These are phyloP conservation scores for Lepidium didymum DNA, from an alignment of 345 rosid genomes.

Conservation along the genomic window DNA sequence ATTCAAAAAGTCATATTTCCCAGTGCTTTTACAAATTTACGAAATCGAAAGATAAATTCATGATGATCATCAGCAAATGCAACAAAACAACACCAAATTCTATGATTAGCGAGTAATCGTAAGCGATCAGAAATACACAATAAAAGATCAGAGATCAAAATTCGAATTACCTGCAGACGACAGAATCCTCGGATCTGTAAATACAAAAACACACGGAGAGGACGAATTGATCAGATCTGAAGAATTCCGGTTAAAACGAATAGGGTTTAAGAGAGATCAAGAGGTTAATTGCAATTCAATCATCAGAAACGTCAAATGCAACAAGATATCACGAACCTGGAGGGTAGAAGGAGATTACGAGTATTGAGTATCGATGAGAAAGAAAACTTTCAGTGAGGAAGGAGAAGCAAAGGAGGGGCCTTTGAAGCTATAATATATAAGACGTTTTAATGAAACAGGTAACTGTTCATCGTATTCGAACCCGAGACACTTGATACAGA, in stretches of 20 bases:
- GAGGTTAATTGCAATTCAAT: neutral
- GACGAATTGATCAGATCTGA: slow-evolving; percentile 13
- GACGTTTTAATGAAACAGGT: neutral
- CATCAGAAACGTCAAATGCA: neutral
- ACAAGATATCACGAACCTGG: slow-evolving; percentile 7
- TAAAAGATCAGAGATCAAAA: neutral
- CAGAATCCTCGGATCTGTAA: slow-evolving; percentile 22
- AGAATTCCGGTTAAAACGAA: neutral
- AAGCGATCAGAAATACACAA: neutral
- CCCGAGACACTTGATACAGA: neutral
- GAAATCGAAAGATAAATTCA: neutral
- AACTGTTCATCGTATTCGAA: neutral
- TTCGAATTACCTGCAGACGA: neutral
- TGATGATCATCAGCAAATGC: neutral
- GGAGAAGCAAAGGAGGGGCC: neutral
- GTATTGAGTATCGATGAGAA: neutral
- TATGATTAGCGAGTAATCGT: neutral
- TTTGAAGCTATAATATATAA: neutral
- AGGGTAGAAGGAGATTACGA: slow-evolving; percentile 1
- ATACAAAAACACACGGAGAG: neutral
- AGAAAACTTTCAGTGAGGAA: neutral
- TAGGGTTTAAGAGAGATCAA: slow-evolving; percentile 20
- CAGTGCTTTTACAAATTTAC: neutral
- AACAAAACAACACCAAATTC: neutral
- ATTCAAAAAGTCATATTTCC: neutral